Conservation (phyloP, 2,329 filamentous ascomycete species). For the Orbilia ellipsospora region DNA sequence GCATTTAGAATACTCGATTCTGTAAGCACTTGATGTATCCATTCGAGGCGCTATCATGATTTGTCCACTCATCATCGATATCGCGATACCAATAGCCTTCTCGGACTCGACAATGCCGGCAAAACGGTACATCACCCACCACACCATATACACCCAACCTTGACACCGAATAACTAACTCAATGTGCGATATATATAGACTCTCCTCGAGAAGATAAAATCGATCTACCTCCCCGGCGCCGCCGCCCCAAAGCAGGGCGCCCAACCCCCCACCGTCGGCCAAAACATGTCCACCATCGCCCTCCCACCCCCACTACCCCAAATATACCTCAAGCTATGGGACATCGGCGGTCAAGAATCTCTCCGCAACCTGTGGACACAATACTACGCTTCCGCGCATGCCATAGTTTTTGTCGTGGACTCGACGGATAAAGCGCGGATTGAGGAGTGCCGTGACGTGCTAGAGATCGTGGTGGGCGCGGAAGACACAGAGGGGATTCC, state of each 20-base stretch:
- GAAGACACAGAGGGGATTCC: constrained; percentile 91
- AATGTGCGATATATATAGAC: constrained; percentile 65
- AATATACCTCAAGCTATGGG: constrained; percentile 99
- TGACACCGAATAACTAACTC: not conserved
- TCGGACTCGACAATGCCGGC: constrained; percentile 96
- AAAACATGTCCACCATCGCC: constrained; percentile 92
- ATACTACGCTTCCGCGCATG: constrained; percentile 93
- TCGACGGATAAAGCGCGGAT: constrained; percentile 87
- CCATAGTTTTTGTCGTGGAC: constrained; percentile 97
- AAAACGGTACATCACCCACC: constrained; percentile 71
- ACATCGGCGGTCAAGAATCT: constrained; percentile 91
- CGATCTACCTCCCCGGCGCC: constrained; percentile 76
- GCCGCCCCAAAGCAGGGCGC: constrained; percentile 77
- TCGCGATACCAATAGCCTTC: constrained; percentile 66
- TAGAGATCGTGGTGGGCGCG: constrained; percentile 89
- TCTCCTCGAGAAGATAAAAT: constrained; percentile 95
- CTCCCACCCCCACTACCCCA: constrained; percentile 71
- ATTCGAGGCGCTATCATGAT: too few relatives aligned
- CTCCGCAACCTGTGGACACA: constrained; percentile 93
- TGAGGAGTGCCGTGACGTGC: constrained; percentile 87
- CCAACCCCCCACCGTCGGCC: constrained; percentile 88
- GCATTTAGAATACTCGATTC: constrained; percentile 86
- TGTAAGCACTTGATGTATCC: constrained; percentile 62
- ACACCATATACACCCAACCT: not conserved
- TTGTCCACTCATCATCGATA: not conserved